phyloP scores from a whole-genome alignment of 768 basidiomycete genomes.

The Roridomyces roridus region DNA sequence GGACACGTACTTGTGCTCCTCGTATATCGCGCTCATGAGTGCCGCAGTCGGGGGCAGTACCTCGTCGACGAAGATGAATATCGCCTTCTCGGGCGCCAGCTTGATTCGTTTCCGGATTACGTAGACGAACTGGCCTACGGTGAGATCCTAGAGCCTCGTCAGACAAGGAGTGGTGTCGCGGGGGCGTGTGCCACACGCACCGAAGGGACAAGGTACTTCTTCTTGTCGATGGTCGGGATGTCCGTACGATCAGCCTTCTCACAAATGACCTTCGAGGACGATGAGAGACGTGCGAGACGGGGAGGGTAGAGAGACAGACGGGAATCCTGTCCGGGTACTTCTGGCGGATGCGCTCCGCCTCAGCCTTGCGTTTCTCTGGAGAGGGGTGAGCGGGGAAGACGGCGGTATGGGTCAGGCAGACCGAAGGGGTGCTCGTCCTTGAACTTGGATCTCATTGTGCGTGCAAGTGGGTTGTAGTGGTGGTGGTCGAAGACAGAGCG shows the following conservation, averaged over 20 bases:
- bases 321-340: constrained; percentile 99
- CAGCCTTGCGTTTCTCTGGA: constrained; percentile 98
- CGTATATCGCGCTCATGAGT: constrained; percentile 98
- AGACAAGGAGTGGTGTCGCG: constrained; percentile 1
- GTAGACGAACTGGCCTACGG: constrained; percentile 98
- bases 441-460: constrained; percentile 89
- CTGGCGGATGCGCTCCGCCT: constrained; percentile 97
- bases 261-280: constrained; percentile 85
- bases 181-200: constrained; percentile 52
- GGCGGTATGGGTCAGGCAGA: constrained; percentile 46
- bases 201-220: constrained; percentile 99
- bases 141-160: constrained; percentile 72
- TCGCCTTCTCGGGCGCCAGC: constrained; percentile 98
- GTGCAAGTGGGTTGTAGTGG: constrained; percentile 31
- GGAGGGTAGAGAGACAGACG: constrained; percentile 54
- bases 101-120: constrained; percentile 99
- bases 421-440: constrained; percentile 99
- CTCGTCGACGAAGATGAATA: constrained; percentile 99
- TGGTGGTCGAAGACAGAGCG: constrained; percentile 27
- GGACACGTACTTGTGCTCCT: constrained; percentile 93
- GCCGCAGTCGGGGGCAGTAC: constrained; percentile 98
- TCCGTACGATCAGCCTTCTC: constrained; percentile 99
- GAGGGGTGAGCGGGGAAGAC: constrained; percentile 39
- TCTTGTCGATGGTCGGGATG: constrained; percentile 99
- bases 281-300: constrained; percentile 10